phyloP scores from a whole-genome alignment of 331 rosid species.

The Malus hybrid region DNA sequence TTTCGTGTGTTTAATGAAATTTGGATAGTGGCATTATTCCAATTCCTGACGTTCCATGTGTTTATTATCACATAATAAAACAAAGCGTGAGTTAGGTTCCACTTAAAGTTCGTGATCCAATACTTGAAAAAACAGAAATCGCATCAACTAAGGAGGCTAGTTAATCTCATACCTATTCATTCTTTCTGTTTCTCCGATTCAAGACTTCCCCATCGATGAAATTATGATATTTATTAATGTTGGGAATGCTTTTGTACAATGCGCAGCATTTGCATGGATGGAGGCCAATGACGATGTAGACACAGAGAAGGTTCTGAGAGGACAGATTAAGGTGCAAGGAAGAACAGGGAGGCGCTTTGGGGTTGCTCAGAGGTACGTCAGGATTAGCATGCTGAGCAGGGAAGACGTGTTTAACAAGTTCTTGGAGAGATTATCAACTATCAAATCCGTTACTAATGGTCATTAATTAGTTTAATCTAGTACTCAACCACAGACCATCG shows the following conservation, averaged over 20 bases:
- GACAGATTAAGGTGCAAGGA: conserved; percentile 20
- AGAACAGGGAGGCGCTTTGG: conserved; percentile 66
- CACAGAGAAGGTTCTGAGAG: conserved; percentile 32
- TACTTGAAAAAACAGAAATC: not conserved
- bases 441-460: not conserved
- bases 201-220: not conserved
- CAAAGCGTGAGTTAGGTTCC: not conserved
- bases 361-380: conserved; percentile 28
- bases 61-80: not conserved
- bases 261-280: conserved; percentile 72
- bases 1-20: no score
- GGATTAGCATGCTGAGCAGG: conserved; percentile 53
- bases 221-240: no score
- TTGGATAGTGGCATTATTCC: no score
- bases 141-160: not conserved
- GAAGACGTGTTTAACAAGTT: conserved; percentile 43
- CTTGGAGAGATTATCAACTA: conserved; percentile 32
- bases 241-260: not conserved
- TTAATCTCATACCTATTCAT: no score
- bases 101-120: no score
- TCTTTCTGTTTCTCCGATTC: not conserved
- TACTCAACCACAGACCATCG: not conserved
- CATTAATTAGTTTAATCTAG: not conserved
- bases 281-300: conserved; percentile 43
- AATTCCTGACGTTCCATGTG: no score